Base-by-base conservation (phyloP, 495 filamentous ascomycete species). In the Talaromyces liani region DNA sequence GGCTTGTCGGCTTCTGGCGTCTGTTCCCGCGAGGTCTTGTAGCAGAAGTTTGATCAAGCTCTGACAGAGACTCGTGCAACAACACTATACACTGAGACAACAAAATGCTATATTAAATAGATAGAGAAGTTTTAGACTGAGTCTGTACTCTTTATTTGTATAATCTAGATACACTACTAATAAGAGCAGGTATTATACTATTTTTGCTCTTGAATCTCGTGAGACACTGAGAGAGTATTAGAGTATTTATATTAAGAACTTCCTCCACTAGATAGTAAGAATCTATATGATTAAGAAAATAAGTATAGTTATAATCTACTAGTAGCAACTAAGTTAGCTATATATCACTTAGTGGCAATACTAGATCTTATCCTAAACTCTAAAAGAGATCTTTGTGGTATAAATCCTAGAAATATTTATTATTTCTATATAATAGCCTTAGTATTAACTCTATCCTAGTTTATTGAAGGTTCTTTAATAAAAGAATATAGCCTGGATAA, bases 291-390 rank as follows among this genome's bases (percentile, higher is more conserved):
- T 63, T 6, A 56, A 63, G 5, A 63, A 63, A 47, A 63, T 56
- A 2, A 63, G 61, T 20, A 16, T 56, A 39, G 22, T 63, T 12
- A 58, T 20, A 41, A 63, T 56, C n/a, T 58, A 63, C 27, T 63
- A 16, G 61, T 20, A 24, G 2, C 54, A 63, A 57, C 36, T 63
- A 27, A 61, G 61, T 63, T 56, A 63, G n/a, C 53, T 63, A n/a
- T 18, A 61, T 27, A 63, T 61, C 54, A 34, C 14, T 24, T 69
- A 65, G 41, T 58, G 20, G 4, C 9, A 27, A 14, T 58, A 14
- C n/a, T 9, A 18, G 55, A 58, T 58, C 5, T 10, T 9, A 9
- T 8, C 20, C 0, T 8, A 58, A 29, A 58, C 24, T 34, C 36
- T 61, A 16, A 61, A 47, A 34, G 22, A 61, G 39, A 61, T 61